Evolutionary conservation across 2,329 filamentous ascomycete genomes (phyloP).

Genomic region (Paraconiothyrium brasiliense): DNA sequence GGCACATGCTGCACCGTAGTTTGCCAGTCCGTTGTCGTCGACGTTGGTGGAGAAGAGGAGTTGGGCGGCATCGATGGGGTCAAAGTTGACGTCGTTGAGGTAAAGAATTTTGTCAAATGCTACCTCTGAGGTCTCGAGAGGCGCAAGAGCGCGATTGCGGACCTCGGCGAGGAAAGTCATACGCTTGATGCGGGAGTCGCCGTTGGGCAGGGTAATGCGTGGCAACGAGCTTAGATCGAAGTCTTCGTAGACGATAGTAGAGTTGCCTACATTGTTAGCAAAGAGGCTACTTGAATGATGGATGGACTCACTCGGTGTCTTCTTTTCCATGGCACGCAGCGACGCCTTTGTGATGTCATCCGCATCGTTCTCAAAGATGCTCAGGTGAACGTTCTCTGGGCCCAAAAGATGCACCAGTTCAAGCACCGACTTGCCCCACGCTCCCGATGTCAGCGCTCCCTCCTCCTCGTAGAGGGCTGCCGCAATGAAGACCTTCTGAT

Average conservation of each 20-base stretch:
- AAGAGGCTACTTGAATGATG: not conserved
- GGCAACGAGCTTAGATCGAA: constrained; percentile 66
- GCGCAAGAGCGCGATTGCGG: constrained; percentile 73
- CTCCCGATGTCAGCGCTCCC: constrained; percentile 68
- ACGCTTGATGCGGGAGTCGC: constrained; percentile 72
- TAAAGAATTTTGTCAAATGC: constrained; percentile 69
- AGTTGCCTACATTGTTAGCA: constrained; percentile 48
- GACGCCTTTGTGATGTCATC: constrained; percentile 65
- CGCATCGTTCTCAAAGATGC: constrained; percentile 78
- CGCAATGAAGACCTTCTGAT: constrained; percentile 78
- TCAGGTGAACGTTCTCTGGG: constrained; percentile 73
- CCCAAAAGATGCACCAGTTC: constrained; percentile 73
- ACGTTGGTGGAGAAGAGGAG: constrained; percentile 71
- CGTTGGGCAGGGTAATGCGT: constrained; percentile 69
- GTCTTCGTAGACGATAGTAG: constrained; percentile 66
- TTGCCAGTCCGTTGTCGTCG: constrained; percentile 59
- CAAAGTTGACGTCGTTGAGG: constrained; percentile 73
- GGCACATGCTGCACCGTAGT: constrained; percentile 75
- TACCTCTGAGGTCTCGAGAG: constrained; percentile 65
- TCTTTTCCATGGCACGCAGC: constrained; percentile 62
- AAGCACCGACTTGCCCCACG: constrained; percentile 70
- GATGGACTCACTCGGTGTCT: constrained; percentile 53
- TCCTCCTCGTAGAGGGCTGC: constrained; percentile 73
- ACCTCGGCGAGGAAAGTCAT: constrained; percentile 78
- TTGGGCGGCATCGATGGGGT: constrained; percentile 67